A percentile compares a stretch with the other conserved stretches of the same genome.
These are phyloP conservation scores for Aphanomyces cochlioides DNA, from an alignment of 352 stramenopile genomes.

Conservation along the genomic window DNA sequence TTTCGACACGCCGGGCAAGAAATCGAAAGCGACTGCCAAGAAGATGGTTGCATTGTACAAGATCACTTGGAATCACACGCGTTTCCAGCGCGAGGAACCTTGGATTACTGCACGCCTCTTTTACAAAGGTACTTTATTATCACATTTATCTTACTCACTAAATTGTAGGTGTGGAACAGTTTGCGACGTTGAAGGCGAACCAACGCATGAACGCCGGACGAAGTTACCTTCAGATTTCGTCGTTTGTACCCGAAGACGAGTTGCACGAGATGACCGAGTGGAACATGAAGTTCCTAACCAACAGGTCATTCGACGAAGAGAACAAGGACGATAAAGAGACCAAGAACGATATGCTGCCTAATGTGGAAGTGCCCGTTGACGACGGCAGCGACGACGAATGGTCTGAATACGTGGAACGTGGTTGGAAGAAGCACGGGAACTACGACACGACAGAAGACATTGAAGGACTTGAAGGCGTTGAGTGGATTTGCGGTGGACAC, in stretches of 20 bases:
- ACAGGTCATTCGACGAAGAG: neutral
- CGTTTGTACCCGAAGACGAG: neutral
- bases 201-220: neutral
- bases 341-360: neutral
- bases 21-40: too few species aligned
- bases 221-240: too few species aligned
- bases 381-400: constrained; percentile 3
- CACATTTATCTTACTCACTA: too few species aligned
- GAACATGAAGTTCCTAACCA: neutral
- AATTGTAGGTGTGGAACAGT: neutral
- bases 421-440: constrained; percentile 2
- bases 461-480: neutral
- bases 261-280: neutral
- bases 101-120: too few species aligned
- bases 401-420: neutral
- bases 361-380: neutral
- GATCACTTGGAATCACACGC: too few species aligned
- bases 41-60: too few species aligned
- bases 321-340: neutral
- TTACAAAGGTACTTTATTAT: too few species aligned
- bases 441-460: constrained; percentile 12
- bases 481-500: constrained; percentile 1
- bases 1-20: neutral
- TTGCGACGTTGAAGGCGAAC: constrained; percentile 1
- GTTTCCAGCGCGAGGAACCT: too few species aligned